A percentile compares a stretch with the other conserved stretches of the same genome.
Evolutionary conservation across 192 early-diverging fungal species (phyloP).

Genomic region (Pilaira anomala): DNA sequence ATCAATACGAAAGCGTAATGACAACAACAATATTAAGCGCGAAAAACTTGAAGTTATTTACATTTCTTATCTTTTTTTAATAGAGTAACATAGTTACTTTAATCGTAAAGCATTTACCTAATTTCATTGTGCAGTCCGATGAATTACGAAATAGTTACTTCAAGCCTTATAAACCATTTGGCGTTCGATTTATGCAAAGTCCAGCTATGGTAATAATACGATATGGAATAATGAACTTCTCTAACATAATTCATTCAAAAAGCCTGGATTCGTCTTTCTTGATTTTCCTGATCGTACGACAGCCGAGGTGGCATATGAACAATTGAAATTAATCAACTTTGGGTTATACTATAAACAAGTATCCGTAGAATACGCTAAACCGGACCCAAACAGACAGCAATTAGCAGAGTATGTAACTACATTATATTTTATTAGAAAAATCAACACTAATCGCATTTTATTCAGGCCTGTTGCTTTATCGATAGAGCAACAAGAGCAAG

Average conservation of each 20-base stretch:
- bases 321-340: constrained; percentile 24
- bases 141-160: constrained; percentile 16
- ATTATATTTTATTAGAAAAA: background rate
- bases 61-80: background rate
- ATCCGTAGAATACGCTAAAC: constrained; percentile 43
- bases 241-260: background rate
- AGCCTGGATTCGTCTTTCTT: constrained; percentile 41
- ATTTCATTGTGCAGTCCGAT: background rate
- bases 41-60: background rate
- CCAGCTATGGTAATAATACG: constrained; percentile 15
- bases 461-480: background rate
- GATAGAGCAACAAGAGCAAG: background rate
- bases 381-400: constrained; percentile 16
- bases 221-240: background rate
- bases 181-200: constrained; percentile 19
- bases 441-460: background rate
- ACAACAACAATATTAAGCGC: no score
- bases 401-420: background rate
- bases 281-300: constrained; percentile 35
- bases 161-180: constrained; percentile 14
- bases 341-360: constrained; percentile 23
- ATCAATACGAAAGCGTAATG: no score
- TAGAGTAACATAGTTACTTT: constrained; percentile 23
- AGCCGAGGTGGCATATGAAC: constrained; percentile 32
- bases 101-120: constrained; percentile 23